phyloP scores from a whole-genome alignment of 2,329 filamentous ascomycete genomes.

The Ceratocystis colombiana region DNA sequence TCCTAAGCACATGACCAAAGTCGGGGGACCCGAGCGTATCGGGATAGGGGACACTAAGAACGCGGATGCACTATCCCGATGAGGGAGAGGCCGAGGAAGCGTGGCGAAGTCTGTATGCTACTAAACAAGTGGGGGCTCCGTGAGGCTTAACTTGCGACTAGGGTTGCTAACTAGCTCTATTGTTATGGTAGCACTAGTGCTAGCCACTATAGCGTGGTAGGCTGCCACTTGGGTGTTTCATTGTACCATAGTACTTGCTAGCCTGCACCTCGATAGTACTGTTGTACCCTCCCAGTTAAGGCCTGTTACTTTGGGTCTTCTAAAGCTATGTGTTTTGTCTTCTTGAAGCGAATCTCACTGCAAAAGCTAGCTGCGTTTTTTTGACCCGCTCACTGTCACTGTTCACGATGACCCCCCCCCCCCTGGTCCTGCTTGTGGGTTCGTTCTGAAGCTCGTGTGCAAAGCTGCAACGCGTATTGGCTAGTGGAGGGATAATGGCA shows the following conservation, averaged over 20 bases:
- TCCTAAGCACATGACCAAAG: not conserved
- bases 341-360: not conserved
- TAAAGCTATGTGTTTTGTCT: no score
- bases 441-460: slow-evolving; percentile 2
- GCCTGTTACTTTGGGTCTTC: no score
- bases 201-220: no score
- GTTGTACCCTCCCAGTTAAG: no score
- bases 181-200: no score
- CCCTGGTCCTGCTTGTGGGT: not conserved
- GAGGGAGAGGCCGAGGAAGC: not conserved
- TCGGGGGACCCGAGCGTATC: not conserved
- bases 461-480: slow-evolving; percentile 13
- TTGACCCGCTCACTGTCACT: not conserved
- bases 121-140: no score
- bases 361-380: not conserved
- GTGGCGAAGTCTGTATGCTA: not conserved
- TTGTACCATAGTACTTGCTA: no score
- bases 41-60: not conserved
- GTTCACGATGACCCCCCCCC: not conserved
- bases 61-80: not conserved
- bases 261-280: no score
- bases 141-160: no score
- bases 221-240: no score
- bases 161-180: no score
- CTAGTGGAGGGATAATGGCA: not conserved